Evolutionary conservation across 257 asterid genomes (phyloP).

Genomic region (Solanum phureja): DNA sequence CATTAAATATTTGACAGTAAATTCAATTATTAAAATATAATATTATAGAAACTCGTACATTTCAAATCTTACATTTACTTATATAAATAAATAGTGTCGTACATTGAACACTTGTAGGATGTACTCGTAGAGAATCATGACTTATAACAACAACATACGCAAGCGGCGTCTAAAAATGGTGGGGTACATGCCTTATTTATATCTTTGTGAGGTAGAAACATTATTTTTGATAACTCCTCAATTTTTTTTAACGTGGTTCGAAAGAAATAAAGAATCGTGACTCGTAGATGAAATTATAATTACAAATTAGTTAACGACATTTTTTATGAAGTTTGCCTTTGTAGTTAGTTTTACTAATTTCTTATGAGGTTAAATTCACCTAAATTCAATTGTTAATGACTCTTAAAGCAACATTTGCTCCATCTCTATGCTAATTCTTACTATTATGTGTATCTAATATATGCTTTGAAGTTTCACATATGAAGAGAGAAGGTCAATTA

Average conservation of each 20-base stretch:
- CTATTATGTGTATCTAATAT: no score
- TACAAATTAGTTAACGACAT: not conserved
- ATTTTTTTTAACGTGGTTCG: not conserved
- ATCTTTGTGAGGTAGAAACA: not conserved
- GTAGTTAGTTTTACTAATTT: not conserved
- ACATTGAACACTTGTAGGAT: not conserved
- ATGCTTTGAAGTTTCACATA: no score
- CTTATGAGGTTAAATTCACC: not conserved
- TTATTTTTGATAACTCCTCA: no score
- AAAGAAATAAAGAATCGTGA: not conserved
- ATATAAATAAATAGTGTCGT: no score
- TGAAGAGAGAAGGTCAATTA: no score
- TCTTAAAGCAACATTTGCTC: not conserved
- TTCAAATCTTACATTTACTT: no score
- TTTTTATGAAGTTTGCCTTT: not conserved
- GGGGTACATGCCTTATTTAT: not conserved
- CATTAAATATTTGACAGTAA: no score
- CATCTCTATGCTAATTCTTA: no score
- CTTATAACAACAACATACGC: not conserved
- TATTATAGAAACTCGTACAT: no score
- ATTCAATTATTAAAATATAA: no score
- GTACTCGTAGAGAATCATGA: not conserved
- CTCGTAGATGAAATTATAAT: no score
- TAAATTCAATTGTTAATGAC: not conserved
- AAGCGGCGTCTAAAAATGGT: not conserved